Conservation (phyloP, 257 asterid species). For the Solanum appendiculatum region DNA sequence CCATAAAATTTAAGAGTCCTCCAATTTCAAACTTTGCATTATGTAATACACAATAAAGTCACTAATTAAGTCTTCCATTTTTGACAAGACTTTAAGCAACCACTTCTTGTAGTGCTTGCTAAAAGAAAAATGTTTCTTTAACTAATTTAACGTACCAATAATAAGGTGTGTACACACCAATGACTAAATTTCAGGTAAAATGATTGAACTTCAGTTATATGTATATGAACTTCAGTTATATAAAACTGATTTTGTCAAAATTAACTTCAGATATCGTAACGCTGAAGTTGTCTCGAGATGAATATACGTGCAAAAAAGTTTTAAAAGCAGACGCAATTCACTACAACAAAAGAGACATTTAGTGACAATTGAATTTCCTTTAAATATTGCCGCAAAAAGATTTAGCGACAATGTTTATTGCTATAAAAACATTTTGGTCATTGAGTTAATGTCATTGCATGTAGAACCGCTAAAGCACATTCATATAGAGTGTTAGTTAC, state of each 20-base stretch:
- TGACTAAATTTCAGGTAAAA: background rate
- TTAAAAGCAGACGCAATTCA: too few species aligned
- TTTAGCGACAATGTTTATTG: too few species aligned
- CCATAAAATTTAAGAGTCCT: background rate
- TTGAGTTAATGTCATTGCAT: too few species aligned
- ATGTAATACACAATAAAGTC: background rate
- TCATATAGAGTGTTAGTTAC: too few species aligned
- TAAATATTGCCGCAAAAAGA: fast-evolving
- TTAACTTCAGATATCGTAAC: background rate
- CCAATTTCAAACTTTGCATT: background rate
- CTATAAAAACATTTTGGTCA: too few species aligned
- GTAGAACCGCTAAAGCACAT: too few species aligned
- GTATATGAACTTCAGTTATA: background rate
- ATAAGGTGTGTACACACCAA: background rate
- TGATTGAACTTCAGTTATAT: background rate
- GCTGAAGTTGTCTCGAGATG: background rate
- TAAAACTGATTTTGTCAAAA: background rate
- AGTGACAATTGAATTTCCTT: too few species aligned
- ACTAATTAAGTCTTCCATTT: background rate
- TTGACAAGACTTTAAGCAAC: background rate
- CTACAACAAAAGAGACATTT: too few species aligned
- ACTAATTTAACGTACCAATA: background rate
- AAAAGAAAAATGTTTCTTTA: background rate
- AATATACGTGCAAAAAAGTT: too few species aligned
- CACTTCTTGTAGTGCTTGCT: background rate